Percentiles rank a stretch among this genome's conserved stretches.
These are phyloP conservation scores for Xylariaceae sp. DNA, from an alignment of 2,329 filamentous ascomycete genomes.

Conservation along the genomic window DNA sequence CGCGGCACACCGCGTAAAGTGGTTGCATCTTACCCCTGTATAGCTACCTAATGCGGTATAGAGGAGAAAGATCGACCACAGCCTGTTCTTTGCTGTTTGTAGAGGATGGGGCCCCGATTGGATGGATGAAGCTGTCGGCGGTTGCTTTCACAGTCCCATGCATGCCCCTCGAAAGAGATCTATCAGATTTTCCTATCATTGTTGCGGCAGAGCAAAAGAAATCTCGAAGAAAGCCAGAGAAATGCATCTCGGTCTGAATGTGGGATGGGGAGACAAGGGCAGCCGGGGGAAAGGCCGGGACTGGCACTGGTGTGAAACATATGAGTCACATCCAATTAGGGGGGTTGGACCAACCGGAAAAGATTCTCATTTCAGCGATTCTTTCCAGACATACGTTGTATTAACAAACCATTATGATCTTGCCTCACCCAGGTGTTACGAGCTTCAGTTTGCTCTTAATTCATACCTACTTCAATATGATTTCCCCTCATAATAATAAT, in stretches of 20 bases:
- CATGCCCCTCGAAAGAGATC: no score
- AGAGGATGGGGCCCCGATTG: no score
- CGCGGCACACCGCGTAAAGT: conserved; percentile 38
- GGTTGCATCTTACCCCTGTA: conserved; percentile 31
- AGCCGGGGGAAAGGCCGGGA: conserved; percentile 12
- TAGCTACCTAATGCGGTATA: conserved; percentile 9
- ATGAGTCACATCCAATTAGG: conserved; percentile 28
- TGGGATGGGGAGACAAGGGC: conserved; percentile 14
- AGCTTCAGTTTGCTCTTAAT: no score
- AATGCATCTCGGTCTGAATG: conserved; percentile 14
- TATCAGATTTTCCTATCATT: no score
- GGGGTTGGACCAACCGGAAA: conserved; percentile 15
- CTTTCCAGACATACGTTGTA: conserved; percentile 14
- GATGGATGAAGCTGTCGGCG: no score
- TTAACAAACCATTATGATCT: no score
- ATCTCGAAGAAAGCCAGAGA: conserved; percentile 1
- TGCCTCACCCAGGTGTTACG: no score
- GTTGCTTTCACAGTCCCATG: no score
- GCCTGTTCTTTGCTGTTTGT: no score
- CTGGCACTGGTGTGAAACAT: conserved; percentile 18
- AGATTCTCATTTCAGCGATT: conserved; percentile 5
- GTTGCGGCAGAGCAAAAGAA: background rate
- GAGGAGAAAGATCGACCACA: conserved; percentile 4
- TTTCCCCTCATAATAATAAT: no score
- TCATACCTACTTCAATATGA: no score